A percentile compares a stretch with the other conserved stretches of the same genome.
Conservation (phyloP, 169 alveolate species). For the Eimeria mitis region DNA sequence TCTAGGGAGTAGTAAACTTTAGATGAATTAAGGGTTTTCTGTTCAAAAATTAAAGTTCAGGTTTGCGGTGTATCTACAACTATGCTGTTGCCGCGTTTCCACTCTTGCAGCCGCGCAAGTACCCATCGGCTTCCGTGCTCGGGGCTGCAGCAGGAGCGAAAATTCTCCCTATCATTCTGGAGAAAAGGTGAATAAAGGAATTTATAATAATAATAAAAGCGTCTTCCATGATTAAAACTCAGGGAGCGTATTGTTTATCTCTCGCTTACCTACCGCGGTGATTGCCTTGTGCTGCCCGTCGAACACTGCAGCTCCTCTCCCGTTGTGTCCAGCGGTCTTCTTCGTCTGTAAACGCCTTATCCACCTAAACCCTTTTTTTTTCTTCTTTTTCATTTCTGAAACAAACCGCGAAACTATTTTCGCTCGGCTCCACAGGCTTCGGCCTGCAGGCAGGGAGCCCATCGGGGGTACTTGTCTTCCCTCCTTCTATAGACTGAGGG, state of each 20-base stretch:
- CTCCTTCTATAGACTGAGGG: not conserved
- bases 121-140: conserved; percentile 43
- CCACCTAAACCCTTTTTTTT: not conserved
- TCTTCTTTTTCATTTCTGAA: not conserved
- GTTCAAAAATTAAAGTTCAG: not conserved
- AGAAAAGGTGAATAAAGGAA: not conserved
- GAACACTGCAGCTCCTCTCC: not conserved
- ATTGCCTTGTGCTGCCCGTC: not conserved
- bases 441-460: not conserved
- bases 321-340: not conserved
- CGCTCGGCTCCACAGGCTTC: not conserved
- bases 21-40: not conserved
- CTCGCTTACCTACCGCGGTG: not conserved
- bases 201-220: not conserved
- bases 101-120: not conserved
- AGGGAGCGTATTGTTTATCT: not conserved
- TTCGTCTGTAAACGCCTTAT: not conserved
- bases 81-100: not conserved
- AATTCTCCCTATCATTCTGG: not conserved
- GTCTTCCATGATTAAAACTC: not conserved
- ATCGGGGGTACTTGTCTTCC: not conserved
- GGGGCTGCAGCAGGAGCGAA: conserved; percentile 42
- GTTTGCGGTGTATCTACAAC: not conserved
- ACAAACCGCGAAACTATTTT: not conserved
- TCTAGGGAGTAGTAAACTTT: not conserved